phyloP scores from a whole-genome alignment of 2,329 filamentous ascomycete species.

The Verticillium dahliae region DNA sequence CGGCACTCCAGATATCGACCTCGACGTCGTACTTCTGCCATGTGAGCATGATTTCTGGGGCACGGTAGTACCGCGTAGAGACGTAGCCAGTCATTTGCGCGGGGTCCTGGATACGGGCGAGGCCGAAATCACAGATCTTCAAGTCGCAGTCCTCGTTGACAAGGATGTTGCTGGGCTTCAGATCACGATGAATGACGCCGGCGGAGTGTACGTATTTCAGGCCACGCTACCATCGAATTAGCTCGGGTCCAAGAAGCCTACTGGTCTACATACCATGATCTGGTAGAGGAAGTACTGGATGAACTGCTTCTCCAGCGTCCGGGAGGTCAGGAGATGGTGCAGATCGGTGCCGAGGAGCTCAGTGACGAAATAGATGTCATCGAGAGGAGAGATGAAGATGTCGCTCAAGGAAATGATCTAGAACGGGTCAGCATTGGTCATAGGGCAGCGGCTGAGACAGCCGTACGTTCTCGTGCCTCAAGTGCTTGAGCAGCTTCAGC shows the following conservation, averaged over 20 bases:
- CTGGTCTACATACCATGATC: slow-evolving; percentile 66
- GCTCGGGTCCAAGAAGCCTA: neutral
- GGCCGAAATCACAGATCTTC: slow-evolving; percentile 98
- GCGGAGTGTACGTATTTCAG: slow-evolving; percentile 99
- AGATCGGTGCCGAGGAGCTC: slow-evolving; percentile 95
- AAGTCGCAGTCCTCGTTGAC: slow-evolving; percentile 99
- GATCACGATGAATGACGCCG: slow-evolving; percentile 92
- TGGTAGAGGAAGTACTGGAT: slow-evolving; percentile 99
- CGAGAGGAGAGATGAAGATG: slow-evolving; percentile 97
- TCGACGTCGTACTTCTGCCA: slow-evolving; percentile 99
- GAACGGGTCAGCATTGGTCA: slow-evolving; percentile 3
- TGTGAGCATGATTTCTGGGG: slow-evolving; percentile 99
- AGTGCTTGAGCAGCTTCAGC: slow-evolving; percentile 92
- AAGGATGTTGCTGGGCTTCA: slow-evolving; percentile 98
- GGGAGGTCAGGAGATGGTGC: slow-evolving; percentile 87
- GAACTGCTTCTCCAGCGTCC: slow-evolving; percentile 97
- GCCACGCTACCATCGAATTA: slow-evolving; percentile 60
- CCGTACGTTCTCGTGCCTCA: slow-evolving; percentile 88
- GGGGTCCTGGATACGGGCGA: slow-evolving; percentile 95
- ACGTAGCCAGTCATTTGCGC: slow-evolving; percentile 99
- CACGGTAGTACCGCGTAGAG: slow-evolving; percentile 96
- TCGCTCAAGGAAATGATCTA: slow-evolving; percentile 97
- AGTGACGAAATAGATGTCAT: slow-evolving; percentile 99
- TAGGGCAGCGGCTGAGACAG: neutral
- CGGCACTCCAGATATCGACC: slow-evolving; percentile 99